Conservation (phyloP, 2,329 filamentous ascomycete genomes). For the Nemania sp. region DNA sequence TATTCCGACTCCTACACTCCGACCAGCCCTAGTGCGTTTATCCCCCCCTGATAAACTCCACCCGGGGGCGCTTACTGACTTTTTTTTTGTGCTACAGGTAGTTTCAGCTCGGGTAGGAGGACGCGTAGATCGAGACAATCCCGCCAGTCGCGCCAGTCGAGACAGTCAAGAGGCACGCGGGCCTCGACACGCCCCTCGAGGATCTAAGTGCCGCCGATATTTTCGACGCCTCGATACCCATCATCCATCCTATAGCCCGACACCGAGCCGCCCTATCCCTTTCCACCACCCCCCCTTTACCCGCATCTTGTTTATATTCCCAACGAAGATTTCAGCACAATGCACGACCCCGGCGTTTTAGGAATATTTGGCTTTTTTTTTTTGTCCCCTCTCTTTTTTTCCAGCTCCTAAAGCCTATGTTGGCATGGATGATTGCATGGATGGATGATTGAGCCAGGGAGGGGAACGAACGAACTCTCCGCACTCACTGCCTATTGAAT, state of each 20-base stretch:
- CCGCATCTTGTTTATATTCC: constrained; percentile 27
- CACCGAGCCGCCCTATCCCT: background rate
- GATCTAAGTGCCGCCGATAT: constrained; percentile 1
- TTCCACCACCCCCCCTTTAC: background rate
- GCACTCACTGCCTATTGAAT: background rate
- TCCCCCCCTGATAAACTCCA: constrained; percentile 32
- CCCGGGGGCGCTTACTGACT: constrained; percentile 36
- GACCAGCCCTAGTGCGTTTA: constrained; percentile 57
- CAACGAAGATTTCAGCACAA: constrained; percentile 23
- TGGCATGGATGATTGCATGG: constrained; percentile 3
- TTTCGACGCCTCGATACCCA: background rate
- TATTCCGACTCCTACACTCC: constrained; percentile 59
- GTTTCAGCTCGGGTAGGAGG: constrained; percentile 52
- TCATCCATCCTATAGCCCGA: background rate
- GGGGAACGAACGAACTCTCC: background rate
- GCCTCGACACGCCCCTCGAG: constrained; percentile 33
- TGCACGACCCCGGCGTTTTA: constrained; percentile 37
- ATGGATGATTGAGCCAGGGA: no score
- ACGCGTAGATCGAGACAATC: constrained; percentile 42
- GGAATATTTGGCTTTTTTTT: constrained; percentile 21
- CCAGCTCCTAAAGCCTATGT: background rate
- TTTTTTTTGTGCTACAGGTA: constrained; percentile 44
- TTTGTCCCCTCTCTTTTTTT: background rate
- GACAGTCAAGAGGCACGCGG: constrained; percentile 37
- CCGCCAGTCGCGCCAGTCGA: constrained; percentile 34